Evolutionary conservation across 495 filamentous ascomycete species (phyloP), one percentile per base, ranked within the genome.

Genomic region (Hypoxylon rickii): DNA sequence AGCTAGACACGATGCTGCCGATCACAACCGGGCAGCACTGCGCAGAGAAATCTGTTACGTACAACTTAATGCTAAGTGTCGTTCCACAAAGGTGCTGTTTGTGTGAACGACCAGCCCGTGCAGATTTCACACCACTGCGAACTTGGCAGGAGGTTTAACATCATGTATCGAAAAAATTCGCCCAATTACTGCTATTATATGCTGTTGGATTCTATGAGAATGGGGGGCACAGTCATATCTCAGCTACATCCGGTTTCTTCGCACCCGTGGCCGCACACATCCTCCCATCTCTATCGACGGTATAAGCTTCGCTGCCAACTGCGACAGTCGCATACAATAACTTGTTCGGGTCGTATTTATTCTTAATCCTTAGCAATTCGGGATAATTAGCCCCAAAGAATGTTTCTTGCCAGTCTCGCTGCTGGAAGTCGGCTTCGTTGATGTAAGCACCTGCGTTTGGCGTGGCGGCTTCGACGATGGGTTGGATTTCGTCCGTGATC

Each of bases 401-500:
- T 10, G 65, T 58, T 31, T 58, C 45, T 46, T 74, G 71, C 72
- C 72, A 75, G 37, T 74, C 58, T 2, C 19, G 53, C 19, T 76
- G 69, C 20, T 73, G 46, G 45, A 66, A 64, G 36, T 86, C 76
- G 7, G 70, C 73, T 65, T 80, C 77, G 57, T 77, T 76, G 26
- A 79, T 54, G 59, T 78, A 80, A 8, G 68, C 65, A 1, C 69
- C 74, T 0, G 61, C 55, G 21, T 51, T 46, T 0, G 72, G 74
- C 3, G 64, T 65, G 5, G 54, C 63, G 0, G 69, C 72, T 36
- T 64, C 67, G 40, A 83, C 49, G 19, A 62, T 51, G 1, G 80
- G 78, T 32, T 81, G 69, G 24, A 73, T 74, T 5, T 73, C 66
- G 7, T 79, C 44, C 4, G 79, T 82, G 69, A 84, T 81, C 43